Evolutionary conservation across 2,329 filamentous ascomycete species (phyloP), one percentile per base, ranked within the genome.

Genomic region (Ambrosiella xylebori): DNA sequence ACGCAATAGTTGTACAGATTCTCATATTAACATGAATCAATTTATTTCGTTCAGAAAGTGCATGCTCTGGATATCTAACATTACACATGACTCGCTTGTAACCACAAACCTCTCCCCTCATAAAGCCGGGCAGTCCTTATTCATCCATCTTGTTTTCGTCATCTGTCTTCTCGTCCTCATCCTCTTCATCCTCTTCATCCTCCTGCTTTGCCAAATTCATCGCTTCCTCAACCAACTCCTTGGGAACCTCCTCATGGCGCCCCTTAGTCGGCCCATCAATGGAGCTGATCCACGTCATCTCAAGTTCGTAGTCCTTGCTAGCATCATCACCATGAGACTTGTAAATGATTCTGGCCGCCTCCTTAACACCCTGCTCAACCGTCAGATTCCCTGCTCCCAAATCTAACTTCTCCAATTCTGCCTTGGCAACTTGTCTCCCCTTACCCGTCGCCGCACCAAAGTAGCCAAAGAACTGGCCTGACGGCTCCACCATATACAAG

Each of bases 401-500:
- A 70, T 97, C 88, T 60, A 98, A 79, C 79, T 98, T 98, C 80
- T 98, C 93, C 61, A 98, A 80, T 76, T 98, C 93, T 7, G 91
- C 89, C 78, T 98, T 98, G 68, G 93, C 93, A 57, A 90, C 85
- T 75, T 98, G 93, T 65, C 93, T 81, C 62, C 93, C 93, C 74
- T 98, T 98, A 68, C 93, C 93, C 12, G 93, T 96, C 54, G 93
- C 93, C 44, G 93, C 93, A 65, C 93, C 93, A 71, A 96, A 96
- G 78, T 98, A 98, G 61, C 93, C 93, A 93, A 93, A 98, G 77
- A 95, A 97, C 64, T 91, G 74, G 58, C 93, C 93, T 67, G 89
- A 95, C 47, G 93, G 93, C 76, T 98, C 93, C 65, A 98, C 91
- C 93, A 98, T 98, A 79, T 96, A 98, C 62, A 98, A 80, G 62